Percentiles rank a stretch among this genome's conserved stretches.
Conservation (phyloP, 306 rosid genomes). For the Prunus mira region DNA sequence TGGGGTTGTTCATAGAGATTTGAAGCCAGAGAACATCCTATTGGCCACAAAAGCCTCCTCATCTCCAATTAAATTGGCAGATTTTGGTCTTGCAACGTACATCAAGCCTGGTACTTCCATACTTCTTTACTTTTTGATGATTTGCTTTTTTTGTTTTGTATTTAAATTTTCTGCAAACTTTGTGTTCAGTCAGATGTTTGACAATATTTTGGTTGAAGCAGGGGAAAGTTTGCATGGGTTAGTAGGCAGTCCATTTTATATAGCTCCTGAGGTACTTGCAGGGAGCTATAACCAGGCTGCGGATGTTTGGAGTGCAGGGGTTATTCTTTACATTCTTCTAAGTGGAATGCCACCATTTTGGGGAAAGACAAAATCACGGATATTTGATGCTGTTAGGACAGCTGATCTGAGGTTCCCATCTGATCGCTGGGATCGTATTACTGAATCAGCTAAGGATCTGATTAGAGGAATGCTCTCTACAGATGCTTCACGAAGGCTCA, state of each 20-base stretch:
- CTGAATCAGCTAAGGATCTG: conserved; percentile 69
- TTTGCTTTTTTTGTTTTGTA: background rate
- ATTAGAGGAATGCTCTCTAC: conserved; percentile 69
- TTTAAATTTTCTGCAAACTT: background rate
- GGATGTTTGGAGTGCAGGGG: conserved; percentile 90
- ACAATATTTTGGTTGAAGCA: conserved; percentile 42
- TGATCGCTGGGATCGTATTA: conserved; percentile 60
- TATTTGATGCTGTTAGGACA: conserved; percentile 70
- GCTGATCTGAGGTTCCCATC: conserved; percentile 71
- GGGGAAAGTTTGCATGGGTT: conserved; percentile 81
- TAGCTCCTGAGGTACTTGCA: conserved; percentile 85
- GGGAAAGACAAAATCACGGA: conserved; percentile 86
- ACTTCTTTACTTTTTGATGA: conserved; percentile 23
- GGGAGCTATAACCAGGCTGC: conserved; percentile 86
- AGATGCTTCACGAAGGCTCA: conserved; percentile 66
- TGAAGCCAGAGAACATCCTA: conserved; percentile 86
- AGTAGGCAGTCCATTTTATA: conserved; percentile 91
- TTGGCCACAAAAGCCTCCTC: conserved; percentile 65
- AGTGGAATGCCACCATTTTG: conserved; percentile 86
- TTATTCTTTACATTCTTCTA: conserved; percentile 76
- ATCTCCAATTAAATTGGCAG: conserved; percentile 82
- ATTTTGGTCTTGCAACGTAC: conserved; percentile 90
- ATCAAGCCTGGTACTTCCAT: conserved; percentile 67
- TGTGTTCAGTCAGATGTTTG: conserved; percentile 19
- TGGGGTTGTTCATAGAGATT: conserved; percentile 83